Evolutionary conservation across 2,329 filamentous ascomycete species (phyloP), one percentile per base, ranked within the genome.

Genomic region (Chaetomium olivaceum): DNA sequence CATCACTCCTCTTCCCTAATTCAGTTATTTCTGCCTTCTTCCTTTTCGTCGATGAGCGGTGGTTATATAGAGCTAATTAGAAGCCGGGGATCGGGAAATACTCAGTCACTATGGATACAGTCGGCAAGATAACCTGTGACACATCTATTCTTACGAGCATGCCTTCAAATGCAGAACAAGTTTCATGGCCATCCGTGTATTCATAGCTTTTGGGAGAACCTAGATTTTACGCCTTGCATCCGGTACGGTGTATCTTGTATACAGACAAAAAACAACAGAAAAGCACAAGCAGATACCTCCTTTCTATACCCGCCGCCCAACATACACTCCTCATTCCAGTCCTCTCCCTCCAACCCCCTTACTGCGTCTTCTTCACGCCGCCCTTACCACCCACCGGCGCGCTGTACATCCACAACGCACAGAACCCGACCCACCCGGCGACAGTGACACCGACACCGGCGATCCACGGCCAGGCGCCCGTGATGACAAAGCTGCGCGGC

Each of bases 381-480:
- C 71, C 69, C 23, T 74, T 71, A 64, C 73, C 72, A 25, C 73
- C 74, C 2, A 76, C 73, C 2, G 85, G 85, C 74, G 81, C 81
- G 73, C 84, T 86, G 74, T 85, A 99, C 78, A 99, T 82, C 95
- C 95, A 99, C 43, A 98, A 74, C 16, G 88, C 87, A 61, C 93
- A 91, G 79, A 99, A 98, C 0, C 82, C 87, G 68, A 98, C 70
- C 85, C 93, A 99, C 8, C 93, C 95, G 12, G 82, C 83, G 63
- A 97, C 86, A 2, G 96, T 97, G 58, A 89, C 89, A 76, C 86
- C 91, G 67, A 98, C 91, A 66, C 95, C 94, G 0, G 89, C 85
- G 75, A 99, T 91, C 92, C 94, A 98, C 12, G 94, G 92, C 91
- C 92, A 98, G 3, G 93, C 94, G 51, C 89, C 93, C 68, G 86